These are phyloP conservation scores for Botrytis galanthina DNA, from an alignment of 2,329 filamentous ascomycete species.

Conservation along the genomic window DNA sequence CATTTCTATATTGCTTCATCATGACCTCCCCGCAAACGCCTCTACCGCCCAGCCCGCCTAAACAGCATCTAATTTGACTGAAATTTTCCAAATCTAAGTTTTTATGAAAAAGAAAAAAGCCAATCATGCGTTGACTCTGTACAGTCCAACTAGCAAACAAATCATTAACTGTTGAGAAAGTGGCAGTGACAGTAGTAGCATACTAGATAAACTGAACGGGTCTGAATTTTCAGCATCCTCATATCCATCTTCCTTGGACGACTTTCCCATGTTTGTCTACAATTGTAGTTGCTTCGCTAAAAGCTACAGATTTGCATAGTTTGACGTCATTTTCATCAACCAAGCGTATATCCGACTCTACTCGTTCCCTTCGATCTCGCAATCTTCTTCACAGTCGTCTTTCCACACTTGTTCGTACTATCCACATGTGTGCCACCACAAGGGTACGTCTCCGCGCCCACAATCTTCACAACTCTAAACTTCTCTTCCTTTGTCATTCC, in stretches of 20 bases:
- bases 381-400: constrained; percentile 65
- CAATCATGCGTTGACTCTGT: background rate
- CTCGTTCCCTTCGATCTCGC: constrained; percentile 61
- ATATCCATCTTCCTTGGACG: background rate
- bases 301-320: background rate
- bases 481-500: constrained; percentile 46
- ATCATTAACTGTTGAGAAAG: background rate
- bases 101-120: background rate
- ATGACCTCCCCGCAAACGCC: background rate
- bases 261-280: background rate
- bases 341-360: constrained; percentile 45
- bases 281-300: background rate
- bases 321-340: background rate
- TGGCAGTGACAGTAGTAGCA: background rate
- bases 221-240: background rate
- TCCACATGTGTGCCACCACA: constrained; percentile 74
- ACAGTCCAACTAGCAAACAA: background rate
- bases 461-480: constrained; percentile 67
- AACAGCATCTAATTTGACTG: background rate
- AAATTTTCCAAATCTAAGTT: too few species aligned
- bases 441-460: constrained; percentile 67
- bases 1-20: background rate
- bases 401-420: constrained; percentile 56
- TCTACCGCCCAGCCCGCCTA: background rate
- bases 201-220: background rate